These are phyloP conservation scores for Dioscorea zingiberensis DNA, from an alignment of 106 monocot genomes.

Conservation along the genomic window DNA sequence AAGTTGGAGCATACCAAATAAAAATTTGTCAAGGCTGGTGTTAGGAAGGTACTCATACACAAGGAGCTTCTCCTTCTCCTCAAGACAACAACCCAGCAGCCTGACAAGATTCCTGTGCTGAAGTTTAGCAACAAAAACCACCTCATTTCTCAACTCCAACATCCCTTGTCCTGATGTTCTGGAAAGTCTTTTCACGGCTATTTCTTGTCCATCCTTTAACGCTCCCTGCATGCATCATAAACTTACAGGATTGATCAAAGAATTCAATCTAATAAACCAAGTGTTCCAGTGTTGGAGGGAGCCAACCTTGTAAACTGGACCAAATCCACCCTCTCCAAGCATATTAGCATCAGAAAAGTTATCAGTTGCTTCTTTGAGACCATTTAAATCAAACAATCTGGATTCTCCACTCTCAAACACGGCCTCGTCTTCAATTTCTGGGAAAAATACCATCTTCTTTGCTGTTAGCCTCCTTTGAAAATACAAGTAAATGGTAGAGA, in stretches of 20 bases:
- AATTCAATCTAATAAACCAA: too few relatives aligned
- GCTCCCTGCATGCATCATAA: neutral
- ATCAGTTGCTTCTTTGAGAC: too few relatives aligned
- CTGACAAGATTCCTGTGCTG: neutral
- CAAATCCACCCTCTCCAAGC: too few relatives aligned
- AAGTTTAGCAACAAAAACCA: neutral
- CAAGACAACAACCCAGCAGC: neutral
- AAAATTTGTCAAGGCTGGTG: neutral
- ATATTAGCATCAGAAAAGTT: too few relatives aligned
- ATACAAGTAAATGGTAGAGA: too few relatives aligned
- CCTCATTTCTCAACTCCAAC: neutral
- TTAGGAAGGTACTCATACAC: neutral
- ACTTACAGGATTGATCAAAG: too few relatives aligned
- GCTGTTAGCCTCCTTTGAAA: too few relatives aligned
- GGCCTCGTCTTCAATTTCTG: too few relatives aligned
- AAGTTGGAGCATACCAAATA: constrained; percentile 1
- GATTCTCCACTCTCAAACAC: too few relatives aligned
- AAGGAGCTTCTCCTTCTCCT: neutral
- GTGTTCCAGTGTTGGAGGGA: neutral
- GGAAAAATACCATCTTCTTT: too few relatives aligned
- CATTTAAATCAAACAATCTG: too few relatives aligned
- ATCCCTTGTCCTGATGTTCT: neutral
- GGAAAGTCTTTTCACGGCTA: neutral
- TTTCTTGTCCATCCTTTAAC: neutral
- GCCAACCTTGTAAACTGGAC: too few relatives aligned